Percentiles rank a stretch among this genome's conserved stretches.
phyloP scores from a whole-genome alignment of 192 early-diverging fungal species.

The Lobosporangium transversale region DNA sequence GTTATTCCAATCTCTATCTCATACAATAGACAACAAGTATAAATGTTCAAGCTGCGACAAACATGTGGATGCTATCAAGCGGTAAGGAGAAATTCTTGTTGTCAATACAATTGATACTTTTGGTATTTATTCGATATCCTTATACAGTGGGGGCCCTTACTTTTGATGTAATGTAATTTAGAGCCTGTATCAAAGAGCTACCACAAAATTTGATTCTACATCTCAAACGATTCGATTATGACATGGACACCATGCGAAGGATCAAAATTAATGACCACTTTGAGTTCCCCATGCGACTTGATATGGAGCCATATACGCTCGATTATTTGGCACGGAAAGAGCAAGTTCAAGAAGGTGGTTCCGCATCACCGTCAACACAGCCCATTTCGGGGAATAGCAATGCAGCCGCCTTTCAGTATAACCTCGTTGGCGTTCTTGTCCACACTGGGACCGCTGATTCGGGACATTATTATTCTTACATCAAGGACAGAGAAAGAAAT shows the following conservation, averaged over 20 bases:
- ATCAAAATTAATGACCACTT: constrained; percentile 70
- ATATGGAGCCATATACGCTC: constrained; percentile 68
- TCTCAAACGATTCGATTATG: constrained; percentile 73
- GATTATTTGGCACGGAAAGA: constrained; percentile 53
- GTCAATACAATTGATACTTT: not conserved
- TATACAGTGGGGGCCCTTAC: too few species aligned
- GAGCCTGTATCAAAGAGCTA: constrained; percentile 63
- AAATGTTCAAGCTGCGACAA: constrained; percentile 61
- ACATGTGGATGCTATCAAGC: constrained; percentile 67
- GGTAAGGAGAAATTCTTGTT: constrained; percentile 25
- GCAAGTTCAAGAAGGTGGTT: constrained; percentile 43
- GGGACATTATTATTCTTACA: constrained; percentile 68
- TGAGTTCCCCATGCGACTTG: constrained; percentile 62
- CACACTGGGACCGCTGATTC: constrained; percentile 70
- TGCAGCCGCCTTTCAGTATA: constrained; percentile 49
- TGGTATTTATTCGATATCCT: too few species aligned
- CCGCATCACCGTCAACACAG: constrained; percentile 16
- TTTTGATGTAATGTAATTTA: constrained; percentile 21
- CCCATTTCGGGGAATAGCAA: constrained; percentile 11
- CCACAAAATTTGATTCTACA: constrained; percentile 68
- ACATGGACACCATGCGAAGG: constrained; percentile 63
- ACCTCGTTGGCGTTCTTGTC: constrained; percentile 65
- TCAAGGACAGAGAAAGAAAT: constrained; percentile 43
- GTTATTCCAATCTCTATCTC: not conserved
- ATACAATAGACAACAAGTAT: constrained; percentile 59